Percentiles rank a stretch among this genome's conserved stretches.
Conservation (phyloP, 495 filamentous ascomycete species). For the Penicillium canescens region DNA sequence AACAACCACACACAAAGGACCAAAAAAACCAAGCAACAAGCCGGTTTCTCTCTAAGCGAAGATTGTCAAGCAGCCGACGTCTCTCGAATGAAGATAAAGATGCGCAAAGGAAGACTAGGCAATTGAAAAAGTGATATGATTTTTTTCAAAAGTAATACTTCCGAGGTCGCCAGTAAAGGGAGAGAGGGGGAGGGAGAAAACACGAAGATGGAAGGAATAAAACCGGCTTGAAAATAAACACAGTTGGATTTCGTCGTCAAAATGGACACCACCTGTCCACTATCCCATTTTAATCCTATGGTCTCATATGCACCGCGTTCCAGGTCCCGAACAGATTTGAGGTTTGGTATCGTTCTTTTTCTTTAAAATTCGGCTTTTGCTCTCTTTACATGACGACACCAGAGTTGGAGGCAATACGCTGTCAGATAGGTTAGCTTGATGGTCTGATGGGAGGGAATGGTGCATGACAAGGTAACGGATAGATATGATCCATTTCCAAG, state of each 20-base stretch:
- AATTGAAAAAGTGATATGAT: constrained; percentile 17
- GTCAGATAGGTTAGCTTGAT: constrained; percentile 4
- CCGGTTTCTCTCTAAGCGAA: too few species aligned
- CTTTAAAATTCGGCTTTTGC: constrained; percentile 31
- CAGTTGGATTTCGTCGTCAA: constrained; percentile 28
- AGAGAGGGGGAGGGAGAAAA: constrained; percentile 18
- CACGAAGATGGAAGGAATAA: constrained; percentile 27
- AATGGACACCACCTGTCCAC: constrained; percentile 20
- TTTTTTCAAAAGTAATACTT: constrained; percentile 22
- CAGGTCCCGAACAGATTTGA: constrained; percentile 33
- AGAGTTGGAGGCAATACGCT: constrained; percentile 99
- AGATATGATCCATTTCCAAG: neutral
- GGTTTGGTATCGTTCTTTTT: constrained; percentile 46
- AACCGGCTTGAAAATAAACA: constrained; percentile 32
- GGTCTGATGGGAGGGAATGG: neutral
- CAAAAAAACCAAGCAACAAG: neutral
- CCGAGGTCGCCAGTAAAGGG: constrained; percentile 28
- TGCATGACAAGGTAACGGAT: neutral
- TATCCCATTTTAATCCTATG: constrained; percentile 26
- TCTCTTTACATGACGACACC: constrained; percentile 96
- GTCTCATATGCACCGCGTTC: constrained; percentile 33
- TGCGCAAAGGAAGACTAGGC: too few species aligned
- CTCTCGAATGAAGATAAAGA: too few species aligned
- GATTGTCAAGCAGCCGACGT: too few species aligned
- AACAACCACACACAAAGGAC: neutral